These are phyloP conservation scores for Cercospora nicotianae DNA, from an alignment of 2,329 filamentous ascomycete genomes.

Conservation along the genomic window DNA sequence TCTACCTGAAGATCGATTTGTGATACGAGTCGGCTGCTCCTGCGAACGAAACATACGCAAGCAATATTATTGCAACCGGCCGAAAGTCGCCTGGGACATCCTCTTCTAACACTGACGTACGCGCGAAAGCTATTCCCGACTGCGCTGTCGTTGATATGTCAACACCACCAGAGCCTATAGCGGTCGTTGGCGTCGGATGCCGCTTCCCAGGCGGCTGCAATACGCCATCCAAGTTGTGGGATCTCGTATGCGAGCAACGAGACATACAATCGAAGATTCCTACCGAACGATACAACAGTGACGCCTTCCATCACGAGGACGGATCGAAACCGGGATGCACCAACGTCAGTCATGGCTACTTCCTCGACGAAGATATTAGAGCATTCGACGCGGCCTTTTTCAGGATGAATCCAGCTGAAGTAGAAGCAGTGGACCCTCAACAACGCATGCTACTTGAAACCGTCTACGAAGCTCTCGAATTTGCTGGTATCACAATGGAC, in stretches of 20 bases:
- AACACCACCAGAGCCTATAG: constrained; percentile 40
- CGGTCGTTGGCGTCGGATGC: constrained; percentile 48
- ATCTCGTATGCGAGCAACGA: constrained; percentile 13
- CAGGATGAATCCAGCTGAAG: no score
- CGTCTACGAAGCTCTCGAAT: no score
- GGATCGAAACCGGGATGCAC: constrained; percentile 15
- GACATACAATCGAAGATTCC: constrained; percentile 19
- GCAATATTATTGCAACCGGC: constrained; percentile 3
- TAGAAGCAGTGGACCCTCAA: no score
- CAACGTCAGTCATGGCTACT: constrained; percentile 30
- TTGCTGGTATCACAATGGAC: no score
- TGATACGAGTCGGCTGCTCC: no score
- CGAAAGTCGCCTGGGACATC: background rate
- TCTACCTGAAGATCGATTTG: no score
- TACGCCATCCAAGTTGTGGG: constrained; percentile 20
- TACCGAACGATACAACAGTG: constrained; percentile 26
- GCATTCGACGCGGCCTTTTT: background rate
- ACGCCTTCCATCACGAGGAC: constrained; percentile 20
- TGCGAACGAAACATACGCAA: background rate
- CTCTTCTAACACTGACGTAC: background rate
- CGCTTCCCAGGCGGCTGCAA: constrained; percentile 31
- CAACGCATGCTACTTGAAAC: no score
- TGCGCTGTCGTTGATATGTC: constrained; percentile 1
- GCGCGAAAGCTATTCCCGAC: background rate
- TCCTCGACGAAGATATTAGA: constrained; percentile 33